Conservation (phyloP, 2,329 filamentous ascomycete genomes). For the Rutstroemia sydowiana region DNA sequence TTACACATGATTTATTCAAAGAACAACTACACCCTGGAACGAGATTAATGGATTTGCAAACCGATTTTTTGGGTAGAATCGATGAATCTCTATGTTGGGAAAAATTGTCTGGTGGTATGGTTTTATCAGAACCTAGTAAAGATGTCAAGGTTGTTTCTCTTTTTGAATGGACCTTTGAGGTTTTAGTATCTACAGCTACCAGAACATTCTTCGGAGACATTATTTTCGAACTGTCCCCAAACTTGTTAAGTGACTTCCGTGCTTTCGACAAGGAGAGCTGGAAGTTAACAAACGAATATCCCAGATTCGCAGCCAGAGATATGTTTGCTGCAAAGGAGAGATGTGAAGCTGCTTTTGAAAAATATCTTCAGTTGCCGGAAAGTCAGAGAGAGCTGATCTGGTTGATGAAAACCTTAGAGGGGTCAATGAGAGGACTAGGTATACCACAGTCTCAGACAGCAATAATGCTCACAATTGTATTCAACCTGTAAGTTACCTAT, state of each 20-base stretch:
- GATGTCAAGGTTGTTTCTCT: background rate
- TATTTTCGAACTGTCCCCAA: background rate
- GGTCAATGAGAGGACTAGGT: background rate
- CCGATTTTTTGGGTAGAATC: background rate
- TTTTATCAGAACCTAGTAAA: background rate
- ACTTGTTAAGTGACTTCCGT: background rate
- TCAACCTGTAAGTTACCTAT: background rate
- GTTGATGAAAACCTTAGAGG: background rate
- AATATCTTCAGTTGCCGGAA: background rate
- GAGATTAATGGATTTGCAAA: background rate
- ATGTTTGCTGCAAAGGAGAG: background rate
- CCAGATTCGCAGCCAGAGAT: background rate
- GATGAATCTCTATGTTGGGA: background rate
- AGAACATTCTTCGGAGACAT: background rate
- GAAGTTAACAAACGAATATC: background rate
- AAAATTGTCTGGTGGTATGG: background rate
- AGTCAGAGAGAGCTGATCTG: background rate
- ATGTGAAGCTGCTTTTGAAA: background rate
- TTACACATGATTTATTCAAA: background rate
- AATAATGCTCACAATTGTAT: background rate
- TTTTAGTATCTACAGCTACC: background rate
- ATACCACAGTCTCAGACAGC: background rate
- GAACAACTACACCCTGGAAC: background rate
- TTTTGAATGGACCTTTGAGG: background rate
- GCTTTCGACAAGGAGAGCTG: background rate